Percentiles rank a stretch among this genome's conserved stretches.
These are phyloP conservation scores for Zasmidium cellare DNA, from an alignment of 2,329 filamentous ascomycete species.

Conservation along the genomic window DNA sequence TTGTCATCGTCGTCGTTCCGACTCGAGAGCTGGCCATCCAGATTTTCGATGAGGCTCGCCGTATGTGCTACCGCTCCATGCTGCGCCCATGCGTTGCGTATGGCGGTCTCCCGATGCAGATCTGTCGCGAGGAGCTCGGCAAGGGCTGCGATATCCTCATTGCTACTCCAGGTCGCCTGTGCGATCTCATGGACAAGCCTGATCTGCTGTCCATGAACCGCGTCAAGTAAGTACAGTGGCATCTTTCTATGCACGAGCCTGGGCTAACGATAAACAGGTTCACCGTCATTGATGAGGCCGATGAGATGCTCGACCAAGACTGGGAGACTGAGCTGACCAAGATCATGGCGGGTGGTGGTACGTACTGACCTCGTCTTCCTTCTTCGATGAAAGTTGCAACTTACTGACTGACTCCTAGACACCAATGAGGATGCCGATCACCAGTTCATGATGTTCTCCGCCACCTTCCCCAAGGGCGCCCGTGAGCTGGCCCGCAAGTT, in stretches of 20 bases:
- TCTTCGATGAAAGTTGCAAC: no score
- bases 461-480: slow-evolving; percentile 82
- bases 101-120: slow-evolving; percentile 71
- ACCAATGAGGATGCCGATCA: slow-evolving; percentile 73
- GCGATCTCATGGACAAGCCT: slow-evolving; percentile 77
- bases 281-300: slow-evolving; percentile 87
- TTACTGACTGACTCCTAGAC: slow-evolving; percentile 47
- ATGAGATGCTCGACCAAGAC: slow-evolving; percentile 78
- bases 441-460: slow-evolving; percentile 81
- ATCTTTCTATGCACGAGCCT: background rate
- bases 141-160: slow-evolving; percentile 89
- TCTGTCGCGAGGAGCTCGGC: slow-evolving; percentile 71
- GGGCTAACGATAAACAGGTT: slow-evolving; percentile 41
- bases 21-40: slow-evolving; percentile 90
- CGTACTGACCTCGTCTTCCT: slow-evolving; percentile 35
- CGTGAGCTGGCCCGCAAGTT: slow-evolving; percentile 76
- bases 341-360: slow-evolving; percentile 80
- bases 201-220: slow-evolving; percentile 70
- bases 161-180: slow-evolving; percentile 81
- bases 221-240: slow-evolving; percentile 64
- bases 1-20: slow-evolving; percentile 82
- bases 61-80: slow-evolving; percentile 93
- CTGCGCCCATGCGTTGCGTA: slow-evolving; percentile 88
- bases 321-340: slow-evolving; percentile 75
- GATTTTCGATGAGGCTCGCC: slow-evolving; percentile 91